phyloP scores from a whole-genome alignment of 371 early-diverging fungal species.

The Fennellomyces sp. region DNA sequence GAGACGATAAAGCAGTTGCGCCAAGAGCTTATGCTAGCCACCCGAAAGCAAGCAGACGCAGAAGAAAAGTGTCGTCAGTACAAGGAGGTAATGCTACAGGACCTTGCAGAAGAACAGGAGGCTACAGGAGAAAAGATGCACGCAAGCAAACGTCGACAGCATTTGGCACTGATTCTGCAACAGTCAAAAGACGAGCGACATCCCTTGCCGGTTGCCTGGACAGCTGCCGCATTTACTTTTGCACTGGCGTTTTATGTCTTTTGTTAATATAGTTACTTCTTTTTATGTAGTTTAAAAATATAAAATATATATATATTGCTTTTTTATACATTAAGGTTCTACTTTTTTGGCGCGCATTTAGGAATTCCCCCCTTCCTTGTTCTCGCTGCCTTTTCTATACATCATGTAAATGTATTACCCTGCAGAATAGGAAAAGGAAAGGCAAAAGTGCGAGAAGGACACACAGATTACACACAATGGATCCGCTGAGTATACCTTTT shows the following conservation, averaged over 20 bases:
- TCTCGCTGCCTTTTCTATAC: not conserved
- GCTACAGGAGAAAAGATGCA: not conserved
- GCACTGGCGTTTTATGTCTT: conserved; percentile 1
- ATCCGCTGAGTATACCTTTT: too few relatives aligned
- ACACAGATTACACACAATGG: too few relatives aligned
- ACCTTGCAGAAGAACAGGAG: not conserved
- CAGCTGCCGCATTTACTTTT: conserved; percentile 9
- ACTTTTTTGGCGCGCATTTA: not conserved
- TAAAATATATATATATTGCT: not conserved
- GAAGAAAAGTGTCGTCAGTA: conserved; percentile 1
- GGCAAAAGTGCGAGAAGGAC: not conserved
- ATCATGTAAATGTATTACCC: not conserved
- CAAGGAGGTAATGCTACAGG: not conserved
- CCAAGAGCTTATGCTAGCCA: not conserved
- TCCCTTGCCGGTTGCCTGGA: conserved; percentile 9
- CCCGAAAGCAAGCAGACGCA: not conserved
- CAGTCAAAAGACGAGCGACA: not conserved
- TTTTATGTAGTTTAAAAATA: not conserved
- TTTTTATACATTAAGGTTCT: not conserved
- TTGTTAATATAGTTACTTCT: not conserved
- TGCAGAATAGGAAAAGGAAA: not conserved
- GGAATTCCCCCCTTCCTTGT: not conserved
- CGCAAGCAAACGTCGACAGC: not conserved
- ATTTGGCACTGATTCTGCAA: not conserved
- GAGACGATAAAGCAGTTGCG: not conserved